Base-by-base conservation (phyloP, 179 eudicot species). In the Drosera spatulata region DNA sequence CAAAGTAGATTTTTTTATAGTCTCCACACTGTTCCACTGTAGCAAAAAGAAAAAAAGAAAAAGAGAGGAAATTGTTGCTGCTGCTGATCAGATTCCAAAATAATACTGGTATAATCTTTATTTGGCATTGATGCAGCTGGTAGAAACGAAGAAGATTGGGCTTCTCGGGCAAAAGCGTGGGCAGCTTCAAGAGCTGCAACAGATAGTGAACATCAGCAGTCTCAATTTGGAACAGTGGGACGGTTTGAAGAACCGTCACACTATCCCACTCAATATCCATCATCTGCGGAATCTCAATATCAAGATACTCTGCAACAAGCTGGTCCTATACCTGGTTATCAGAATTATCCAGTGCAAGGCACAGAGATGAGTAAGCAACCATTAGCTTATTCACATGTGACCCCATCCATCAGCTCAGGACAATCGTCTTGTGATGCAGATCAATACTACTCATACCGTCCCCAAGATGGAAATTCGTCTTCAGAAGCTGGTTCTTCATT, bases 91-190 rank as follows among this genome's bases (percentile, higher is more conserved):
- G 33, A 22, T 22, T 22, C 33, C 33, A 22, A 22, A 22, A 22
- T 22, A 22, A 22, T 22, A 22, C 33, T 22, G 33, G 33, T 0
- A 0, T 43, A 4, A 54, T 43, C n/a, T 63, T 39, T 6, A 33
- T 46, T 39, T 39, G 12, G 51, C 7, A 51, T 41, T 68, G 61
- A 46, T 69, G 59, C 78, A 88, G 96, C 64, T 39, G 81, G 67
- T 63, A 77, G 60, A 69, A 78, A 85, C 74, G 98, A 81, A 69
- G 98, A 91, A 65, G 97, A 88, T 66, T 91, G 95, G 98, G 98
- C 87, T 13, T 83, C 96, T 58, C 88, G 75, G 79, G 98, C 98
- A 58, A 80, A 85, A 76, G 98, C 96, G 44, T 91, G 96, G 96
- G 96, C 96, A 57, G 86, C 96, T 67, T 71, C 94, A 2, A 84